These are phyloP conservation scores for Yamagishiella unicocca DNA, from an alignment of 139 green algal genomes.

Conservation along the genomic window DNA sequence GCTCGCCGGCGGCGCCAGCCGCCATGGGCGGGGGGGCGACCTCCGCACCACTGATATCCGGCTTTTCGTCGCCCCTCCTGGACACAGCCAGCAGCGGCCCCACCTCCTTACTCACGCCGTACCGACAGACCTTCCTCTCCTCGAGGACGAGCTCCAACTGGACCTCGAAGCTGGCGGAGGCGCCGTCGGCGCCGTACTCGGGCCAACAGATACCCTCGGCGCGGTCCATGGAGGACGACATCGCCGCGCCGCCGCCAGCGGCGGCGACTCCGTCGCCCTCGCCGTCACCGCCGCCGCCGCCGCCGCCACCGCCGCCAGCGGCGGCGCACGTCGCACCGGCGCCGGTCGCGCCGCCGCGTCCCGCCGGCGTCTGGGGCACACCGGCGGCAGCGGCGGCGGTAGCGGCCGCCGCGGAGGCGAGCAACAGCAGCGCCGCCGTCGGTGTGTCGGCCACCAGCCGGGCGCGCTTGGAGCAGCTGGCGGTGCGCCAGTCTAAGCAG, in stretches of 20 bases:
- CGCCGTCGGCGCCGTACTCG: background rate
- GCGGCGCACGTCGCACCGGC: background rate
- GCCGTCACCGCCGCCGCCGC: no score
- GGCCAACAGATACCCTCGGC: background rate
- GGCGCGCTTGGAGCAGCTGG: constrained; percentile 51
- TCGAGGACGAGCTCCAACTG: constrained; percentile 27
- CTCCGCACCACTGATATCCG: background rate
- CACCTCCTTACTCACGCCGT: background rate
- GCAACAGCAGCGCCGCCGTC: background rate
- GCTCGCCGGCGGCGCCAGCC: background rate
- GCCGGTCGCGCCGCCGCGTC: background rate
- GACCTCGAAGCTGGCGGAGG: constrained; percentile 41
- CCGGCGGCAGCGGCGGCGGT: background rate
- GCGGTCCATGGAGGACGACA: no score
- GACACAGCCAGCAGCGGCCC: background rate
- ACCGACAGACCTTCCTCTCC: constrained; percentile 35
- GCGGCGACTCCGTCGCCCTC: background rate
- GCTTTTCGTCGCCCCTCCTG: constrained; percentile 16
- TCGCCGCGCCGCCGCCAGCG: background rate
- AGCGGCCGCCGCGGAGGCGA: background rate
- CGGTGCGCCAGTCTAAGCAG: constrained; percentile 58
- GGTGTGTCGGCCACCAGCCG: background rate
- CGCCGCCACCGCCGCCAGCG: background rate
- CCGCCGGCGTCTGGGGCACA: constrained; percentile 18
- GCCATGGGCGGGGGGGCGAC: background rate